These are phyloP conservation scores for Eimeria necatrix DNA, from an alignment of 169 alveolate species.

Conservation along the genomic window DNA sequence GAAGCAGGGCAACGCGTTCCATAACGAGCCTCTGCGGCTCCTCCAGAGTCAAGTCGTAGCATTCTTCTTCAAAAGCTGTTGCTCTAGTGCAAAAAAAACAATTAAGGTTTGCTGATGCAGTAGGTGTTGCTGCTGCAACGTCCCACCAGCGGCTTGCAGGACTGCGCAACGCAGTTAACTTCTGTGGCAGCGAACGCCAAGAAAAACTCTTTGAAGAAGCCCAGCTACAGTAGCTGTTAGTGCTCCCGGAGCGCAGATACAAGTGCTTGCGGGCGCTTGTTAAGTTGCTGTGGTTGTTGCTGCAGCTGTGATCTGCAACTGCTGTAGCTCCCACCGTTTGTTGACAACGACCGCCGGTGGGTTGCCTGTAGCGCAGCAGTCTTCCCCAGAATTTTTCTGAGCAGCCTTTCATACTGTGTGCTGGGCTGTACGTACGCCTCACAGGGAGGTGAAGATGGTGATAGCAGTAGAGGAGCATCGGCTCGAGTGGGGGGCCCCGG, in stretches of 20 bases:
- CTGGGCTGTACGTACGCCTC: background rate
- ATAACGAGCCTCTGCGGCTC: slow-evolving; percentile 4
- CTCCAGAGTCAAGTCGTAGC: background rate
- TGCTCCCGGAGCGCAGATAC: background rate
- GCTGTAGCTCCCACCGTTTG: background rate
- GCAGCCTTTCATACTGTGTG: background rate
- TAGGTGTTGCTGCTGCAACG: background rate
- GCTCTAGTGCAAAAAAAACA: background rate
- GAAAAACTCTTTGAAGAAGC: too few species aligned
- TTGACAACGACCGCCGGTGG: background rate
- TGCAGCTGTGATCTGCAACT: background rate
- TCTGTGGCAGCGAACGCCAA: too few species aligned
- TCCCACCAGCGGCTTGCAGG: background rate
- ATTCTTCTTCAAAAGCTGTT: background rate
- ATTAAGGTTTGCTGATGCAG: background rate
- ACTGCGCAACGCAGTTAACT: too few species aligned
- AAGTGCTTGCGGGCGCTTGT: background rate
- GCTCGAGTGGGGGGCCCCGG: too few species aligned
- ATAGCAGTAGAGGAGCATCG: background rate
- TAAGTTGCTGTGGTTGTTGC: background rate
- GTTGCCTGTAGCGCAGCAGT: background rate
- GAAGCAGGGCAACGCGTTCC: slow-evolving; percentile 10
- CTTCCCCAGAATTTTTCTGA: background rate
- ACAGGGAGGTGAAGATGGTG: background rate
- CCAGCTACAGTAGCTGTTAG: background rate